Evolutionary conservation across 2,329 filamentous ascomycete species (phyloP), one percentile per base, ranked within the genome.

Genomic region (Verticillium klebahnii): DNA sequence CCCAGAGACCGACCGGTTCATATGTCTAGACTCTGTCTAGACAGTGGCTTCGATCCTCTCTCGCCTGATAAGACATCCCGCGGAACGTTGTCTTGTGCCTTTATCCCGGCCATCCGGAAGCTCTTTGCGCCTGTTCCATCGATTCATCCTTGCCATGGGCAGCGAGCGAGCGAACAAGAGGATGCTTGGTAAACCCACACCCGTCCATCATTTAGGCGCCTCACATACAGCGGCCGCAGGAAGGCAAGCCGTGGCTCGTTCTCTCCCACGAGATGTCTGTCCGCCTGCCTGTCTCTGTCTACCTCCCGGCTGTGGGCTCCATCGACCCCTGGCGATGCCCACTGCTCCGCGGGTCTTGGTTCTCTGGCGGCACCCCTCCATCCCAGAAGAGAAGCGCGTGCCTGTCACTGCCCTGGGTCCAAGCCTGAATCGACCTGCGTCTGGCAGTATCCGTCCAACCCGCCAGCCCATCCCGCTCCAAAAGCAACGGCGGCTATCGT

Each of bases 401-500:
- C 40, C 34, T 36, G 9, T 36, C 34, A 9, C 23, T 9, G 40
- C 8, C 40, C 23, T 50, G 40, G 40, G 19, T 19, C 9, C 40
- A 50, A 19, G 19, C n/a, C 40, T 50, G 40, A 59, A 64, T 60
- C 57, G 62, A 58, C 59, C 62, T 45, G 45, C 62, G 58, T 39
- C 62, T 65, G 60, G 59, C 59, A 57, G 59, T 62, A 62, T 45
- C 63, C 60, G 62, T 63, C 56, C 45, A 39, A n/a, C 40, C 40
- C 19, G 40, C 19, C 11, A 50, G 40, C 40, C 40, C 40, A n/a
- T 50, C 40, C 40, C 40, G 40, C 40, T 50, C 19, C 54, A 59
- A 57, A 56, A 62, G 62, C 62, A 57, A 60, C 52, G 63, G 63
- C 63, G 63, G 63, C 63, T 65, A 65, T 64, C 63, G 59, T 31